Evolutionary conservation across 1,284 basidiomycete species (phyloP), one percentile per base, ranked within the genome.

Genomic region (Hypsizygus ulmarius): DNA sequence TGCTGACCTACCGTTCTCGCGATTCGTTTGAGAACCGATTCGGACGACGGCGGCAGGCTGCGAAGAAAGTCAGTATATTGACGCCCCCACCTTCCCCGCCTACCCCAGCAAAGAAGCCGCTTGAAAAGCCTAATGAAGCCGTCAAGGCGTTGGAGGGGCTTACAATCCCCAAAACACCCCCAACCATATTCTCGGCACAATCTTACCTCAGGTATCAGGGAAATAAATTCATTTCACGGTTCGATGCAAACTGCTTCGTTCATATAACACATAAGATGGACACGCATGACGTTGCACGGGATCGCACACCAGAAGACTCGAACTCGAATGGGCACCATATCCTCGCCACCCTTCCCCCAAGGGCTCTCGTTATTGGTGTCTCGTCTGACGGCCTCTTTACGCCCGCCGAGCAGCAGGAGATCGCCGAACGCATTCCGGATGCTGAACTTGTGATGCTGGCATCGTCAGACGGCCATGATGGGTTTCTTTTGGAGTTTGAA

Each of bases 261-360:
- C 93, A 96, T 67, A 90, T 98, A 59, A 97, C 96, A 0, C 89
- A 93, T 59, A 99, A 99, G 68, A 79, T 99, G 71, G 96, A 99
- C 70, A 88, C 89, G 25, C 96, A 99, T 69, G 95, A 98, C 65
- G 70, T 99, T 19, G 81, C 90, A 0, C 82, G 89, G 1, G 87
- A 74, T 9, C 79, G 87, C 1, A 54, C 56, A 5, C 47, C 49
- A 1, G n/a, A 34, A 2, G 43, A 44, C 1, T 15, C 25, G 9
- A 43, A 49, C 14, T 25, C 43, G 8, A 27, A 39, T 28, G 45
- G 28, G 43, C 45, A 45, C 25, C 52, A 56, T 3, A 76, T 78
- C 2, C 74, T 91, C 5, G 75, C 75, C 0, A 79, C 75, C 29
- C 79, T 93, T 14, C 94, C 93, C 0, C 76, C 79, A 0, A 78